Conservation (phyloP, 139 green algal genomes). For the Chlamydomonas eustigma region DNA sequence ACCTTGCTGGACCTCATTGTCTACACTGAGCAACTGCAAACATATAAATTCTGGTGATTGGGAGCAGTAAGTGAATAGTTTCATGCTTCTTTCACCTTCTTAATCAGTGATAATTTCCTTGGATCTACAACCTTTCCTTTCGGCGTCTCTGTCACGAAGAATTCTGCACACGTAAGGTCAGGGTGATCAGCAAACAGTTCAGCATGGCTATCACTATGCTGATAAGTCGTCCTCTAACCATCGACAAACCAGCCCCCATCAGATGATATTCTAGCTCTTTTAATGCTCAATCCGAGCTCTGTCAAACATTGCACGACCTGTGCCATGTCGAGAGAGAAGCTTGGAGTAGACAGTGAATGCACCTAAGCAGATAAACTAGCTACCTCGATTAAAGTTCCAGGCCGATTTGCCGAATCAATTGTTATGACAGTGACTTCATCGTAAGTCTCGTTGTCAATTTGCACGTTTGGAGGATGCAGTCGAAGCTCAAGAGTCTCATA, state of each 20-base stretch:
- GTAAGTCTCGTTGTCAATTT: conserved; percentile 76
- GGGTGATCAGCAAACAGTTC: too few relatives aligned
- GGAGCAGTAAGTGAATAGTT: background rate
- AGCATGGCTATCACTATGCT: too few relatives aligned
- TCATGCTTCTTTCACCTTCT: conserved; percentile 37
- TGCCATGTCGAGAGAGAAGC: conserved; percentile 4
- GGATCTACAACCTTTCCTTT: conserved; percentile 71
- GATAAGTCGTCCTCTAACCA: conserved; percentile 44
- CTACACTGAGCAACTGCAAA: conserved; percentile 1
- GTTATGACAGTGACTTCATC: conserved; percentile 74
- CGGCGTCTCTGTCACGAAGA: conserved; percentile 76
- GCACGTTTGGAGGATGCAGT: conserved; percentile 72
- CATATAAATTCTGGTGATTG: too few relatives aligned
- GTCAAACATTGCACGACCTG: conserved; percentile 95
- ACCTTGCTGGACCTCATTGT: conserved; percentile 1
- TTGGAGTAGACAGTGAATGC: too few relatives aligned
- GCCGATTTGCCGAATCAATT: conserved; percentile 91
- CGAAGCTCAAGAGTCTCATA: conserved; percentile 78
- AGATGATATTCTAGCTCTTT: conserved; percentile 74
- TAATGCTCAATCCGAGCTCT: conserved; percentile 84
- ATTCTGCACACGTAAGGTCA: too few relatives aligned
- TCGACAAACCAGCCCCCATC: conserved; percentile 98
- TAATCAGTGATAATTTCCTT: conserved; percentile 73
- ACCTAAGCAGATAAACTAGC: too few relatives aligned
- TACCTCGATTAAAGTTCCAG: conserved; percentile 89